Evolutionary conservation across 257 asterid species (phyloP).

Genomic region (Fraxinus excelsior): DNA sequence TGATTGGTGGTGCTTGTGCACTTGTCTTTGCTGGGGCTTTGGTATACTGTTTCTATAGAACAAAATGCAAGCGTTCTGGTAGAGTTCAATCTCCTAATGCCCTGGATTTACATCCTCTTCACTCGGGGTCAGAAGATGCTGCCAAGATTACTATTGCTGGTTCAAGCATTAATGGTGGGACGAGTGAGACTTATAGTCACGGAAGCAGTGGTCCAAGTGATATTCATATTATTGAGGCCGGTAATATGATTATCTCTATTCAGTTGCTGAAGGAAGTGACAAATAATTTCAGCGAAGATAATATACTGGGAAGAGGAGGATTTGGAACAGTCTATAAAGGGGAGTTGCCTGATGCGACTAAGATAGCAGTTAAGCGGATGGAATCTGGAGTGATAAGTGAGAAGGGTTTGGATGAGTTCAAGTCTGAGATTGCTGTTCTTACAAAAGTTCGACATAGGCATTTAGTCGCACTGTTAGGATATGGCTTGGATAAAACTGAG

Average conservation of each 20-base stretch:
- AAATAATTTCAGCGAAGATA: constrained; percentile 57
- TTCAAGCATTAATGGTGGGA: constrained; percentile 51
- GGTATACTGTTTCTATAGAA: constrained; percentile 42
- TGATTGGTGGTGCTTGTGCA: constrained; percentile 62
- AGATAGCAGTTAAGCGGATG: constrained; percentile 88
- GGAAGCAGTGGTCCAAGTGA: constrained; percentile 64
- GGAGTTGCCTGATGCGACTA: constrained; percentile 77
- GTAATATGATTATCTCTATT: constrained; percentile 69
- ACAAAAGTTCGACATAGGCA: constrained; percentile 90
- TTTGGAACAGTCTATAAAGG: constrained; percentile 89
- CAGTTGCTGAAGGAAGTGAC: constrained; percentile 74
- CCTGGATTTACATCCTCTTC: constrained; percentile 71
- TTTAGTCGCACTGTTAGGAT: constrained; percentile 80
- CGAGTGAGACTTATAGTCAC: constrained; percentile 55
- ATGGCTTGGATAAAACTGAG: constrained; percentile 75
- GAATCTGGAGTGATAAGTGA: constrained; percentile 75
- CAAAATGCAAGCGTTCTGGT: constrained; percentile 46
- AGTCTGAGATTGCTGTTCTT: constrained; percentile 82
- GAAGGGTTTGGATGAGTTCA: constrained; percentile 82
- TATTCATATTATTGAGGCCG: constrained; percentile 72
- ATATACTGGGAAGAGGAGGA: constrained; percentile 77
- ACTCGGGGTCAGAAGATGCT: constrained; percentile 69
- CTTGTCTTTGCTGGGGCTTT: constrained; percentile 48
- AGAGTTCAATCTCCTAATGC: constrained; percentile 49
- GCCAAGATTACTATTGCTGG: constrained; percentile 72